Evolutionary conservation across 2,329 filamentous ascomycete species (phyloP).

Genomic region (Ophiostoma tasmaniense): DNA sequence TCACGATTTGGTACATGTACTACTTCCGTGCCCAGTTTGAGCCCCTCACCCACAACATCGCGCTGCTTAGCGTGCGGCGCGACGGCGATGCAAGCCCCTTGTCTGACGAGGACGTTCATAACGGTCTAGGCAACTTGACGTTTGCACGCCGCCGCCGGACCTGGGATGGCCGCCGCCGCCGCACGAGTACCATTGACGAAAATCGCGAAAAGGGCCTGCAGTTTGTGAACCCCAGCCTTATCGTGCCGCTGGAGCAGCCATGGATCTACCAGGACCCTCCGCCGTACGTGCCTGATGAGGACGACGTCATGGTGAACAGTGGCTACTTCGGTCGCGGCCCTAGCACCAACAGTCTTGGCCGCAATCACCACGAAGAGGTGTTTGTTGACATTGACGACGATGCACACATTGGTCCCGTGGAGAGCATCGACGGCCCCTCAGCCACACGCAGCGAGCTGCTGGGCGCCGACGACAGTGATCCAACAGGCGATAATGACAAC

Average conservation of each 20-base stretch:
- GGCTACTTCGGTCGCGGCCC: background rate
- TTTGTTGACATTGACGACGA: constrained; percentile 11
- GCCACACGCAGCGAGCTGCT: background rate
- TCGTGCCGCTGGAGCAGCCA: constrained; percentile 57
- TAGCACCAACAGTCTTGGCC: background rate
- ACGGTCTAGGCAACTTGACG: constrained; percentile 32
- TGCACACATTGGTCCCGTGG: background rate
- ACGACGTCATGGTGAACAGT: constrained; percentile 12
- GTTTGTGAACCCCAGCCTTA: constrained; percentile 71
- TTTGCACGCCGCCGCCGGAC: constrained; percentile 21
- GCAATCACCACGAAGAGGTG: constrained; percentile 10
- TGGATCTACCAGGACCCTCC: constrained; percentile 59
- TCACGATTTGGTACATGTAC: constrained; percentile 83
- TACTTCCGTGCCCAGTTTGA: constrained; percentile 75
- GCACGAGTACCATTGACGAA: constrained; percentile 63
- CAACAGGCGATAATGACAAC: background rate
- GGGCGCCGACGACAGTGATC: background rate
- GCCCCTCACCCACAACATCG: constrained; percentile 86
- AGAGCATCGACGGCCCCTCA: background rate
- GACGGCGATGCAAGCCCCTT: constrained; percentile 44
- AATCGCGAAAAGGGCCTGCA: constrained; percentile 57
- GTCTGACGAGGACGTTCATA: constrained; percentile 31
- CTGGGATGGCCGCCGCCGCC: constrained; percentile 29
- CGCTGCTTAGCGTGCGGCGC: constrained; percentile 71
- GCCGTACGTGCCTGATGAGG: constrained; percentile 25